Base-by-base conservation (phyloP, 768 basidiomycete species). In the Rhodocollybia butyracea region DNA sequence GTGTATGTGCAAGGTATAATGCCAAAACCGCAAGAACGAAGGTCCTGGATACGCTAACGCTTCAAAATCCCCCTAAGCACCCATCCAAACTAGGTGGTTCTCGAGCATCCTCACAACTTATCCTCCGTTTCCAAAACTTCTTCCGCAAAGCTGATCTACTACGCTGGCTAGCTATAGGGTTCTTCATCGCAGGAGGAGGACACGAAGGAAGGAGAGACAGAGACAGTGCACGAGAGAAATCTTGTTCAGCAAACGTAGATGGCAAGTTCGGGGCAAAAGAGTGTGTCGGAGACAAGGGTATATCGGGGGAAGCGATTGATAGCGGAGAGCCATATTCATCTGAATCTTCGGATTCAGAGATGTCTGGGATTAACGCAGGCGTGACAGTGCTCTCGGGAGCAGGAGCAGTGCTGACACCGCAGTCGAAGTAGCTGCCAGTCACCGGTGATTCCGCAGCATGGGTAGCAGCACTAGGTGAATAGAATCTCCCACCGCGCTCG, bases 401-500 rank as follows among this genome's bases (percentile, higher is more conserved):
- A 11, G 60, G 56, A 58, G 77, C 76, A 22, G 65, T 64, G 59
- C 77, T 34, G 79, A 76, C 55, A 75, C 74, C 13, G 76, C 78
- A 56, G 68, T 79, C 76, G 63, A 85, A 85, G 62, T 84, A 83
- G 24, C 54, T 31, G 43, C 39, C 71, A 5, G 64, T 45, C 32
- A 30, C 54, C 29, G 15, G 29, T 56, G 24, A 59, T 47, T 34
- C 56, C 43, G 46, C 21, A 62, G 59, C 51, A 36, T 43, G 58
- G 19, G 13, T 30, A 32, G n/a, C 58, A 7, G 56, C 59, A 15
- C 57, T 22, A 34, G 55, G 50, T 43, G 54, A 57, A 54, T 79
- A 70, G n/a, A 73, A 75, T 54, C 87, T 72, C 27, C 78, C 84
- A 10, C 85, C 82, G 38, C 89, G 80, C 50, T 78, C 79, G 1